Percentiles rank a stretch among this genome's conserved stretches.
Evolutionary conservation across 495 filamentous ascomycete species (phyloP).

Genomic region (Xylaria telfairii): DNA sequence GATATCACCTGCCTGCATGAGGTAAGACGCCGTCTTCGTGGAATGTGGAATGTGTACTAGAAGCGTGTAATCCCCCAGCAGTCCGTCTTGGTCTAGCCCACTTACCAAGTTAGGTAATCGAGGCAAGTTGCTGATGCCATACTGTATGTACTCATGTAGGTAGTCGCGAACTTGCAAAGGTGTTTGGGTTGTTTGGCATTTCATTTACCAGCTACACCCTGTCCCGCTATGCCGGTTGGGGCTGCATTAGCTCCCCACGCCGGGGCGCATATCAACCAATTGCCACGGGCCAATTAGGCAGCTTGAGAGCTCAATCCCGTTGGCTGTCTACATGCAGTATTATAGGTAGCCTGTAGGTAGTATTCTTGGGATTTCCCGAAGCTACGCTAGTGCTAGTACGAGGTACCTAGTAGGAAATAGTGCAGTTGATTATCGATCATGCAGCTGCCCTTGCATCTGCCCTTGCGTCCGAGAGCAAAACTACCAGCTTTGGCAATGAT

Average conservation of each 20-base stretch:
- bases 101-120: neutral
- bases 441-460: slow-evolving; percentile 15
- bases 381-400: neutral
- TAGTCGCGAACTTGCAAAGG: neutral
- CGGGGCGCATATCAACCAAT: slow-evolving; percentile 6
- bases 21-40: no score
- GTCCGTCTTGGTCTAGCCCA: neutral
- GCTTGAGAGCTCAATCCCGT: neutral
- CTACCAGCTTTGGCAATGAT: neutral
- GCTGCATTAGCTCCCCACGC: neutral
- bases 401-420: no score
- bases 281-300: neutral
- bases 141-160: neutral
- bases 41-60: neutral
- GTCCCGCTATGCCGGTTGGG: slow-evolving; percentile 1
- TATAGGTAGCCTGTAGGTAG: no score
- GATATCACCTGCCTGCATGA: slow-evolving; percentile 17
- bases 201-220: neutral
- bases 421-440: slow-evolving; percentile 3
- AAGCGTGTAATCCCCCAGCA: neutral
- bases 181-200: no score
- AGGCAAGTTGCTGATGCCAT: neutral
- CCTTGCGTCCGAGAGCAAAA: neutral
- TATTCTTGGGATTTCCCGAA: neutral
- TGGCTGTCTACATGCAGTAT: no score